A percentile compares a stretch with the other conserved stretches of the same genome.
Conservation (phyloP, 2,329 filamentous ascomycete genomes). For the Penicillium sp. region DNA sequence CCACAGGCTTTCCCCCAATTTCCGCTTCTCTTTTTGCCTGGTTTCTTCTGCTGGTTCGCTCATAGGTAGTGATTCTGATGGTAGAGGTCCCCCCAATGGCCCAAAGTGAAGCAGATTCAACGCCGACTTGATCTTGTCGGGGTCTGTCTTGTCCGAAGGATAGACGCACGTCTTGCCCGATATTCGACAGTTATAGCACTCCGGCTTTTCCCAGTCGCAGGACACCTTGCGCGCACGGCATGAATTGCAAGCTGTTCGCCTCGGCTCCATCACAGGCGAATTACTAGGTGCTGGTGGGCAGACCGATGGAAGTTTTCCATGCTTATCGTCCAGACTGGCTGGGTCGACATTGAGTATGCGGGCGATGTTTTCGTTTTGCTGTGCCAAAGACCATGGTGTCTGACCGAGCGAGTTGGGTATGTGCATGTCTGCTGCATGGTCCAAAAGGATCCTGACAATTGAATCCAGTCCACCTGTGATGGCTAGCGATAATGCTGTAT, state of each 20-base stretch:
- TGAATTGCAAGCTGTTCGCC: too few relatives aligned
- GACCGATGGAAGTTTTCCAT: too few relatives aligned
- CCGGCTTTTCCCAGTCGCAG: too few relatives aligned
- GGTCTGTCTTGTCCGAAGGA: too few relatives aligned
- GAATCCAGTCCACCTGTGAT: background rate
- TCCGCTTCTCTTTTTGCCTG: background rate
- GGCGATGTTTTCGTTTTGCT: background rate
- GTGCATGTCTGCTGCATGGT: background rate
- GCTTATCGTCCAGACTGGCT: background rate
- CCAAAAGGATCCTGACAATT: background rate
- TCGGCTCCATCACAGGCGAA: too few relatives aligned
- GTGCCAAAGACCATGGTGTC: background rate
- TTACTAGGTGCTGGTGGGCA: background rate
- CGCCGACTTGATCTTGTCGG: too few relatives aligned
- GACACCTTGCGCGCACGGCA: too few relatives aligned
- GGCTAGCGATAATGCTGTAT: background rate
- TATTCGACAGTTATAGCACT: too few relatives aligned
- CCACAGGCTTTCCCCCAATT: background rate
- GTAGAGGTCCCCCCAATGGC: background rate
- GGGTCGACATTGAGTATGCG: background rate
- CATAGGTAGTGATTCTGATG: background rate
- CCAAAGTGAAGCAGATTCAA: too few relatives aligned
- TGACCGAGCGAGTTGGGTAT: background rate
- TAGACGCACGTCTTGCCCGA: too few relatives aligned
- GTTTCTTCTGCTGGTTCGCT: background rate